phyloP scores from a whole-genome alignment of 2,329 filamentous ascomycete species.

The Rutstroemia sp. region DNA sequence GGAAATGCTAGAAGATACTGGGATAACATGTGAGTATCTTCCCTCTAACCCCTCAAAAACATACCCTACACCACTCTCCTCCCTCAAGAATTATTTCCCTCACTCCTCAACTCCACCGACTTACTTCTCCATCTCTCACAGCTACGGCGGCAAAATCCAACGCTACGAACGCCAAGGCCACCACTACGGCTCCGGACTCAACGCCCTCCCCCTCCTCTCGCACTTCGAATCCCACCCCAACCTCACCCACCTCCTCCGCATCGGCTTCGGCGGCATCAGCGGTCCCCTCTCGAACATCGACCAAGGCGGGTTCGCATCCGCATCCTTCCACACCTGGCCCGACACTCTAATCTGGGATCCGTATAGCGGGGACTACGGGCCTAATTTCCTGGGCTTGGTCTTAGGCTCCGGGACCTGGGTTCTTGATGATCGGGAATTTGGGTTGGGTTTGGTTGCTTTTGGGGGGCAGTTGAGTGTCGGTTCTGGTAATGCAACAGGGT shows the following conservation, averaged over 20 bases:
- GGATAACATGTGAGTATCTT: conserved; percentile 34
- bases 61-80: background rate
- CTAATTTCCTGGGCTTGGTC: conserved; percentile 43
- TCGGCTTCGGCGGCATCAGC: conserved; percentile 46
- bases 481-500: background rate
- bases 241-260: conserved; percentile 43
- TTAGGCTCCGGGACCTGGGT: conserved; percentile 45
- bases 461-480: conserved; percentile 36
- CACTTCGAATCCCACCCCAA: conserved; percentile 40
- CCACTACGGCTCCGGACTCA: conserved; percentile 53
- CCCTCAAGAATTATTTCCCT: too few species aligned
- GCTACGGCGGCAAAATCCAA: conserved; percentile 27
- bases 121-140: background rate
- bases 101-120: background rate
- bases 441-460: conserved; percentile 40
- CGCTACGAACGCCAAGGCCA: conserved; percentile 45
- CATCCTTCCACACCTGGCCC: conserved; percentile 50
- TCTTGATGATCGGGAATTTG: conserved; percentile 32
- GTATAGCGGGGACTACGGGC: conserved; percentile 51
- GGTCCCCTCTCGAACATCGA: conserved; percentile 50
- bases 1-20: conserved; percentile 45
- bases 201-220: conserved; percentile 46
- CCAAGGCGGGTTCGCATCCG: conserved; percentile 44
- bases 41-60: background rate
- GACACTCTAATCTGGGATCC: conserved; percentile 49